Percentiles rank a stretch among this genome's conserved stretches.
Conservation (phyloP, 495 filamentous ascomycete genomes). For the Amphirosellinia nigrospora region DNA sequence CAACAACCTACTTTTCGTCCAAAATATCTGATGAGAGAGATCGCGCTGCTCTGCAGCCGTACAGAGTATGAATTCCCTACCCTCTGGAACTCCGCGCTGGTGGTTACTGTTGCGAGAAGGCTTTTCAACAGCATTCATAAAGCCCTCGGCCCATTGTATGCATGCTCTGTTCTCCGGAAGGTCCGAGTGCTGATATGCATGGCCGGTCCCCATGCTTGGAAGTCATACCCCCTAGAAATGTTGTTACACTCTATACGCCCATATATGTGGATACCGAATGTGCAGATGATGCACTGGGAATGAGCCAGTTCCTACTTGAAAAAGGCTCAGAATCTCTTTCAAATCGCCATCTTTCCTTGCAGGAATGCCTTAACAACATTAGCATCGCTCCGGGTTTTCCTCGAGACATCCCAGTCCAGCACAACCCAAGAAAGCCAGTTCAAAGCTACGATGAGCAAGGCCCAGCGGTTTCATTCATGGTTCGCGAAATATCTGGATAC, state of each 20-base stretch:
- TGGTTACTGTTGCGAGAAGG: constrained; percentile 75
- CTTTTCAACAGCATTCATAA: constrained; percentile 82
- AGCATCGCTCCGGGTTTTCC: constrained; percentile 73
- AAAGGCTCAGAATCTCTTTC: constrained; percentile 69
- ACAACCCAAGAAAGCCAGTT: constrained; percentile 80
- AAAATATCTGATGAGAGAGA: constrained; percentile 72
- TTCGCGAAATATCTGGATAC: constrained; percentile 65
- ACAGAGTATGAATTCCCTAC: constrained; percentile 65
- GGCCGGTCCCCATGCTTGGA: constrained; percentile 70
- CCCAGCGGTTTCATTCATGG: constrained; percentile 72
- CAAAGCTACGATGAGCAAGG: constrained; percentile 68
- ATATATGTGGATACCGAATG: constrained; percentile 83
- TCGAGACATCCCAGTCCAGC: constrained; percentile 68
- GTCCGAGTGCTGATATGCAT: constrained; percentile 81
- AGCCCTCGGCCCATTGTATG: constrained; percentile 85
- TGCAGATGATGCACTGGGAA: constrained; percentile 88
- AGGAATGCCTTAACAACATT: constrained; percentile 76
- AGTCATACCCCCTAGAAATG: constrained; percentile 92
- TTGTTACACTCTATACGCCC: constrained; percentile 78
- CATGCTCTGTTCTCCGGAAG: constrained; percentile 84
- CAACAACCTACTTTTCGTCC: constrained; percentile 88
- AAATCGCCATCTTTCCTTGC: constrained; percentile 74
- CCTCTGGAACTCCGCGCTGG: constrained; percentile 79
- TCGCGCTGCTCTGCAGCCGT: constrained; percentile 76
- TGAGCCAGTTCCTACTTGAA: constrained; percentile 83